phyloP scores from a whole-genome alignment of 2,329 filamentous ascomycete species.

The Cercospora zeae-maydis region DNA sequence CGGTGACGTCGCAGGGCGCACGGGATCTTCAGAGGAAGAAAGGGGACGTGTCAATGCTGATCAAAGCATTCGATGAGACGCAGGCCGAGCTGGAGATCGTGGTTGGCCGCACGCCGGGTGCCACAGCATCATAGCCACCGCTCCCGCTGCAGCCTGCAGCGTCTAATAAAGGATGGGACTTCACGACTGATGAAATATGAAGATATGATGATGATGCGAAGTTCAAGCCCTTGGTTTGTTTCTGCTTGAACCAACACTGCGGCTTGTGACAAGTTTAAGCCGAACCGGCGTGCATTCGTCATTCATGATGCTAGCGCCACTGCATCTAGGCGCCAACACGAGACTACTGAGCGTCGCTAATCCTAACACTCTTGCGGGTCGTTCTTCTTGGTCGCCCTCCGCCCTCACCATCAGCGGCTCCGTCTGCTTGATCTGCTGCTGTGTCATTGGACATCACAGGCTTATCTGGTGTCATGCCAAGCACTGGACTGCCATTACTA shows the following conservation, averaged over 20 bases:
- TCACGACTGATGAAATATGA: background rate
- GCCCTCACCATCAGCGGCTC: background rate
- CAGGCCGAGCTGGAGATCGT: conserved; percentile 38
- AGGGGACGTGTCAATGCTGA: conserved; percentile 39
- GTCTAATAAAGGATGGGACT: background rate
- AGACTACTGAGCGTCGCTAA: conserved; percentile 29
- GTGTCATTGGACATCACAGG: background rate
- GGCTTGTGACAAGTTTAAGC: background rate
- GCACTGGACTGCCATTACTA: background rate
- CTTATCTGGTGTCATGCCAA: background rate
- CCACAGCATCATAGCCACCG: background rate
- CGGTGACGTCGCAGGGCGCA: conserved; percentile 26
- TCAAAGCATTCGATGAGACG: conserved; percentile 38
- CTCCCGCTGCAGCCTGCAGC: background rate
- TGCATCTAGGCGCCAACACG: background rate
- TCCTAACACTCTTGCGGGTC: conserved; percentile 34
- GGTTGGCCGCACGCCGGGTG: conserved; percentile 18
- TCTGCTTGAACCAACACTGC: background rate
- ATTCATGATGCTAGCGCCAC: background rate
- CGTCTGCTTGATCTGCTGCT: background rate
- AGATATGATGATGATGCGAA: background rate
- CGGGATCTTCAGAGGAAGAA: conserved; percentile 34
- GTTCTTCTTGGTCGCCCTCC: conserved; percentile 28
- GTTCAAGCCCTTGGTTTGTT: background rate
- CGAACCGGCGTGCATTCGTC: background rate